Base-by-base conservation (phyloP, 208 protist genomes). In the Spongospora subterranea region DNA sequence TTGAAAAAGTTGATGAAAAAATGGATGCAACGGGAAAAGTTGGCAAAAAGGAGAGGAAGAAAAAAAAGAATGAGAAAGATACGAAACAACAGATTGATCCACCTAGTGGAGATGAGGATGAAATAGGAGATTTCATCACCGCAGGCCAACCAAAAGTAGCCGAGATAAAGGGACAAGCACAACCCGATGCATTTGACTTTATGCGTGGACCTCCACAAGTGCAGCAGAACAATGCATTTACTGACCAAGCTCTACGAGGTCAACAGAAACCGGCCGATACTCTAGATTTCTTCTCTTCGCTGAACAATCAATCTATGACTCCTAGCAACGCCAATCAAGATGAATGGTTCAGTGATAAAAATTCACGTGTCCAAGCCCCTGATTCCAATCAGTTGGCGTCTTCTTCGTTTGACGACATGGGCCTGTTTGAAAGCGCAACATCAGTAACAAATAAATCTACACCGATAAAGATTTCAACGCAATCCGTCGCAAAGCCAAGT, bases 31-130 rank as follows among this genome's bases (percentile, higher is more conserved):
- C 6, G 35, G 6, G 71, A 82, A 35, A 40, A 6, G 6, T 40
- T 40, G 40, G 17, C 71, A 82, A 82, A 82, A 82, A 82, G 71
- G 71, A 82, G 17, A 82, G 35, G 71, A 82, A 82, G 71, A 82
- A 82, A n/a, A 82, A 82, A 43, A 82, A 82, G 71, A 82, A 82
- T 6, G 71, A 6, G n/a, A 82, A 6, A 43, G 35, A 82, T 6
- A 82, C n/a, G 71, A 39, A 39, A n/a, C 6, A 6, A 20, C n/a
- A 82, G 71, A 82, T 17, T 20, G 35, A 82, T 13, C 71, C 71
- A 20, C 71, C 71, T 20, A 82, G 71, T n/a, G 71, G 71, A 6
- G 17, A 82, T 39, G 71, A 82, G 35, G 71, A 82, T 13, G 71
- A 82, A n/a, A 65, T 65, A 29, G 71, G 71, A 35, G 71, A 82